Evolutionary conservation across 176 grass and related monocot species (phyloP), one percentile per base, ranked within the genome.

Genomic region (Dendrocalamus sinicus): DNA sequence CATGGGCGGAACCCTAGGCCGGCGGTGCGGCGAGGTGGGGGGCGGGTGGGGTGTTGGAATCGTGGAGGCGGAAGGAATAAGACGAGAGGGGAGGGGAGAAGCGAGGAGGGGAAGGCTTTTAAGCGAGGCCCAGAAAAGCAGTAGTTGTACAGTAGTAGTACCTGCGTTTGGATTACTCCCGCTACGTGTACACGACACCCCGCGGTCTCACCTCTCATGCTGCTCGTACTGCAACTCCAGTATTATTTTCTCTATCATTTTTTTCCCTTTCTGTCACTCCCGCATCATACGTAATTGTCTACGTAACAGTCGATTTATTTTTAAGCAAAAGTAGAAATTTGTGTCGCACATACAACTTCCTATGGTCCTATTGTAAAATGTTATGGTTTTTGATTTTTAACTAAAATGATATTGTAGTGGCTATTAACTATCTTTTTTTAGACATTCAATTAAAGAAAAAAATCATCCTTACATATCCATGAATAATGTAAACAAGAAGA

Each of bases 1-100:
- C 89, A 91, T 91, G 84, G 74, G 4, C 57, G 57, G 72, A 84
- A 90, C 93, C 83, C 86, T 82, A 86, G 76, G 54, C 28, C 80
- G 77, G 84, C 75, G 65, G 67, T 70, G 77, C 67, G 67, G 62
- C 50, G 24, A 14, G 47, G 47, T 52, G 26, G 80, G 61, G 41
- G 26, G 9, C 14, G 22, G 53, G 72, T 73, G 81, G 55, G 57
- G 72, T 54, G 83, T 83, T 85, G 73, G 78, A 93, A 91, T 91
- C 91, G 89, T 81, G 85, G 75, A 88, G 73, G 26, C 59, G 62
- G 66, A 76, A 55, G 88, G 82, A 95, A 88, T 62, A 65, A 70
- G 69, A 79, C 71, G 86, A 87, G 50, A 67, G 22, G 22, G 68
- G 19, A 37, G 67, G 30, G 30, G 8, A 22, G 75, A 23, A 7